Base-by-base conservation (phyloP, 192 early-diverging fungal genomes). In the Paraglomus brasilianum region DNA sequence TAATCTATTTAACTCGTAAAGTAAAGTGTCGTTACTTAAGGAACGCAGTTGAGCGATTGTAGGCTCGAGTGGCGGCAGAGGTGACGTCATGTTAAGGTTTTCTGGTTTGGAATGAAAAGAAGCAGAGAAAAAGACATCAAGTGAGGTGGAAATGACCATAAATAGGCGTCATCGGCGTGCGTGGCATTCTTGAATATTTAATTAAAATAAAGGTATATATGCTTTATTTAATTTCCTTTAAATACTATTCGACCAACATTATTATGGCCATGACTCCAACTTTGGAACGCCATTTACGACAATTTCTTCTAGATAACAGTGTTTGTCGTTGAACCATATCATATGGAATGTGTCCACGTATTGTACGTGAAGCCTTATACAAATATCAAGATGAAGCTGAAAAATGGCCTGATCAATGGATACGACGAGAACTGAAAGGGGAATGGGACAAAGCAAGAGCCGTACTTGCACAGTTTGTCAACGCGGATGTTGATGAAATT, bases 271-370 rank as follows among this genome's bases (percentile, higher is more conserved):
- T 30, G 30, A 30, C 30, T 30, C 3, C 30, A 30, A 30, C 45
- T n/a, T 21, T 63, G 5, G 46, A 55, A 43, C 76, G 71, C 66
- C 22, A 72, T 51, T 48, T 77, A 40, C 78, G 80, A 49, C 66
- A 82, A 40, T 88, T 88, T 56, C 61, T 81, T 30, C 72, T 88
- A 19, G 81, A 80, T 7, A 67, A 77, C 13, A 74, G 14, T 84
- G 72, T 39, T 78, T 75, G 21, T 77, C 84, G n/a, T 72, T 81
- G 43, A 90, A 90, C 70, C 83, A 90, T 57, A 15, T 85, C 88
- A n/a, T 90, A 74, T 52, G 88, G 88, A 51, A 71, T 65, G 1
- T 65, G 66, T 45, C 83, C 72, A 15, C 42, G 67, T 5, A 15
- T 4, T 7, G 64, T 87, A 10, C 8, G 48, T 36, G 68, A 63